Evolutionary conservation across 2,329 filamentous ascomycete species (phyloP).

Genomic region (Colletotrichum tamarilloi): DNA sequence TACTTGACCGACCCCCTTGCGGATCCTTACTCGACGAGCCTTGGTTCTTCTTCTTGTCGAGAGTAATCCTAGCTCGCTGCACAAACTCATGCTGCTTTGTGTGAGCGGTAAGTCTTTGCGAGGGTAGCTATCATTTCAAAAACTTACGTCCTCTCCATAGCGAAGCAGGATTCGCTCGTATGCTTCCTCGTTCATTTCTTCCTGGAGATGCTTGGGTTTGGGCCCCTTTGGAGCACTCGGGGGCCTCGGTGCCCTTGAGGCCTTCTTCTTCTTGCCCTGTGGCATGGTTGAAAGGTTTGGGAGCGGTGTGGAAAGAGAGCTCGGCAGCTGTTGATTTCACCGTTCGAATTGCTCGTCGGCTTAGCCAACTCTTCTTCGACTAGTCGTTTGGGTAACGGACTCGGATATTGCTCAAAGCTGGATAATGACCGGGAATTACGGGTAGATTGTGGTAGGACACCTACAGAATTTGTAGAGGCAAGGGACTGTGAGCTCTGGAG

Average conservation of each 20-base stretch:
- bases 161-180: too few species aligned
- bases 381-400: neutral
- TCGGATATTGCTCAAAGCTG: neutral
- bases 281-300: conserved; percentile 6
- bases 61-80: conserved; percentile 45
- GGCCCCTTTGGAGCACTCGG: too few species aligned
- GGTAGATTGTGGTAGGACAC: neutral
- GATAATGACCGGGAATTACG: too few species aligned
- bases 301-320: neutral
- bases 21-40: conserved; percentile 32
- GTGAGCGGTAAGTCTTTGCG: neutral
- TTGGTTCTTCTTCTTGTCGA: conserved; percentile 44
- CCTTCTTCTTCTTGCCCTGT: conserved; percentile 46
- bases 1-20: conserved; percentile 30
- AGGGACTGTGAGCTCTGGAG: neutral
- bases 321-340: neutral
- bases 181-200: too few species aligned
- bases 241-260: conserved; percentile 51
- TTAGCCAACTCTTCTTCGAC: neutral
- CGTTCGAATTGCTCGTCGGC: neutral
- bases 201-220: too few species aligned
- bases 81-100: conserved; percentile 48
- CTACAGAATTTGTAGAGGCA: neutral
- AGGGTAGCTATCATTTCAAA: neutral
- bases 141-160: conserved; percentile 42